Base-by-base conservation (phyloP, 768 basidiomycete genomes). In the Hygrocybe coccinea region DNA sequence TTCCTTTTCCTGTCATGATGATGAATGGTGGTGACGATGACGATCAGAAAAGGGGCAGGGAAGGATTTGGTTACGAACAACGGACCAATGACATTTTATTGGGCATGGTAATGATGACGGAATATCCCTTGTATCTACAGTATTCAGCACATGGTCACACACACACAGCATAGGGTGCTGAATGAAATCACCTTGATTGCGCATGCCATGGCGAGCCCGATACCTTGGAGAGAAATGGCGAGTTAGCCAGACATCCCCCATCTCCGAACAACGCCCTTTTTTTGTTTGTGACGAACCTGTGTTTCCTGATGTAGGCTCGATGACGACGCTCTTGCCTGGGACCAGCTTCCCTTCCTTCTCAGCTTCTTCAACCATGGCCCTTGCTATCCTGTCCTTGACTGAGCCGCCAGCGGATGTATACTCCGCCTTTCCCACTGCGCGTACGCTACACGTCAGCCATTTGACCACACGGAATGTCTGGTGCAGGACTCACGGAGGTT, bases 381-480 rank as follows among this genome's bases (percentile, higher is more conserved):
- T 95, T 24, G 94, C 95, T 52, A 98, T 95, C 56, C 95, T 78
- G 67, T 98, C 95, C 74, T 99, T 99, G 56, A 97, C 88, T 2
- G 89, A 93, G 2, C 95, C 95, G 9, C 95, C 97, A 1, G 85
- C 86, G 17, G 90, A 93, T 65, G 90, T 81, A 67, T 83, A 97
- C 64, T 99, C 95, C 14, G 89, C 78, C 71, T 97, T 97, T 6
- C 79, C 95, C 65, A 95, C 90, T 95, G 58, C 17, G 39, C 17
- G 35, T 50, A 49, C 21, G 36, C 9, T 11, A 47, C 6, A n/a
- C 3, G 34, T 33, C 15, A 50, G 38, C 15, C 53, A 49, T 41
- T 11, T 36, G 35, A 17, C 24, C n/a, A 41, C 19, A 29, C 41
- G n/a, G 17, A 36, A 19, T 39, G 35, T 7, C 50, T 51, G 22